Evolutionary conservation across 2,329 filamentous ascomycete species (phyloP), one percentile per base, ranked within the genome.

Genomic region (Sporothrix phasma): DNA sequence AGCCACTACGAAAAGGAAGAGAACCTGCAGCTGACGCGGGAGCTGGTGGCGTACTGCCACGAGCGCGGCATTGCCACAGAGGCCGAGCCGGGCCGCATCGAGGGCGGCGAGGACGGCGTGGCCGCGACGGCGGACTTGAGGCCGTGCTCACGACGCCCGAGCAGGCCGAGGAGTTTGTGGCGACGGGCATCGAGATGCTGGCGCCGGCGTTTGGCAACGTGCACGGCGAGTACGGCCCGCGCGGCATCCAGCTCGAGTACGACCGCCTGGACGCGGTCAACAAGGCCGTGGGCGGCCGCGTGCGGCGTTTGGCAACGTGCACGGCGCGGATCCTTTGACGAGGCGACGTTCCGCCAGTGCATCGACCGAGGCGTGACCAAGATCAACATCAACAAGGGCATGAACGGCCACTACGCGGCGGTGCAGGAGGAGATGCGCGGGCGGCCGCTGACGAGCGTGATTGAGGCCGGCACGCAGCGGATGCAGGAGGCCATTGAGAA

Each of bases 181-280:
- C 78, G 2, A 88, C 87, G 11, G 88, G 87, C 0, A 88, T 91
- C 70, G 85, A 91, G 70, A 87, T 87, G 76, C 76, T 92, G 15
- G 88, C 88, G 2, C 88, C 88, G 0, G 87, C 87, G 0, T 89
- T 91, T 75, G 88, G 88, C 3, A 91, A 90, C 70, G 85, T 91
- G 51, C 88, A 91, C 74, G 88, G 88, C 5, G 83, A 86, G 69
- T 90, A 91, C 73, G 87, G 87, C 0, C 80, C 84, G 0, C 75
- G 82, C 17, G 88, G 87, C 0, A 83, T 86, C 26, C 77, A 80
- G 71, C 73, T 88, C 19, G 86, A 88, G 70, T 87, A 84, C 71
- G 82, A 76, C 31, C 71, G 76, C 2, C 74, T 84, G 3, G 71
- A 76, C n/a, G 72, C 69, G 19, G 79, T 81, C 69, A 75, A 77